Percentiles rank a stretch among this genome's conserved stretches.
Evolutionary conservation across 768 basidiomycete genomes (phyloP).

Genomic region (Collybia sordida): DNA sequence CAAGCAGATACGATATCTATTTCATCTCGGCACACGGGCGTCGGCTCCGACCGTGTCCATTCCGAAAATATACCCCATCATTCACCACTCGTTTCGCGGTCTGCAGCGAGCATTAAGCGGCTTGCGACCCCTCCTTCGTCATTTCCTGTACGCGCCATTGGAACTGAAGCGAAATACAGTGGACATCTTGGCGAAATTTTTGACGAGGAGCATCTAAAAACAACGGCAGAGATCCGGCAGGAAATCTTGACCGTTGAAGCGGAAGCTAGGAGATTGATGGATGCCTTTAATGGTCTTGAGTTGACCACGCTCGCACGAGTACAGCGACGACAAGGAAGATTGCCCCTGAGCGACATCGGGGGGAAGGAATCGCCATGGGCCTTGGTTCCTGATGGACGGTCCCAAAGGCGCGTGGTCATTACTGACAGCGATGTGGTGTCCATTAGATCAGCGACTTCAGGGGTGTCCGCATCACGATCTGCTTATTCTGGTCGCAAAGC

Average conservation of each 20-base stretch:
- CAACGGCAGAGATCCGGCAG: constrained; percentile 60
- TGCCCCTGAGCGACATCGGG: constrained; percentile 10
- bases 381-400: constrained; percentile 32
- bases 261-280: constrained; percentile 68
- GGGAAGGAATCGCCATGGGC: constrained; percentile 34
- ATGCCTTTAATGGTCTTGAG: constrained; percentile 80
- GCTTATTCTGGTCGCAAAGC: constrained; percentile 37
- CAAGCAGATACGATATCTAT: constrained; percentile 41
- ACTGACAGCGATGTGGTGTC: constrained; percentile 51
- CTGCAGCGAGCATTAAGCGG: constrained; percentile 43
- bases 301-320: constrained; percentile 60
- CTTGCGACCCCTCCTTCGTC: constrained; percentile 61
- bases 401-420: constrained; percentile 33
- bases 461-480: constrained; percentile 46
- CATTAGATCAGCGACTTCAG: constrained; percentile 53
- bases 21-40: constrained; percentile 39
- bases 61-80: constrained; percentile 25
- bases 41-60: constrained; percentile 23
- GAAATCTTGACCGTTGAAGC: constrained; percentile 71
- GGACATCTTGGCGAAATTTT: constrained; percentile 39
- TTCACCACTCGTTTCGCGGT: constrained; percentile 38
- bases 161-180: constrained; percentile 38
- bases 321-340: constrained; percentile 32
- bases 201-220: constrained; percentile 57
- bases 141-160: constrained; percentile 39